Base-by-base conservation (phyloP, 768 basidiomycete species). In the Macrolepiota albuminosa region DNA sequence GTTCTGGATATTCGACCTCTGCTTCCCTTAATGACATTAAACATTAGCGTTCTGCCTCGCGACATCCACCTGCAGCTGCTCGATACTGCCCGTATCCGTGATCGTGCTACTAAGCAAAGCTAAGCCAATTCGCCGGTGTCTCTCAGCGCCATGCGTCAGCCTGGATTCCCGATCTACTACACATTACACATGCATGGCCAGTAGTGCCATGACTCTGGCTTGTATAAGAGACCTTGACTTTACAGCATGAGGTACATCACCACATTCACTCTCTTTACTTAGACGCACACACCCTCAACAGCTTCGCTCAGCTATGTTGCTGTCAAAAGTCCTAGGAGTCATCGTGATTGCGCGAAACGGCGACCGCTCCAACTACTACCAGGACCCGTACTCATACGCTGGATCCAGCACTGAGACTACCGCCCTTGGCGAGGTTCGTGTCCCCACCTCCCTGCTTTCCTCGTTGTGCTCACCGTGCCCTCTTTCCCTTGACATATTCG, bases 261-360 rank as follows among this genome's bases (percentile, higher is more conserved):
- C 46, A 10, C 7, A 10, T 24, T 26, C 4, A 18, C 11, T 56
- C 46, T 29, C 9, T 24, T 48, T 57, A 62, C 48, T 21, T 31
- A 43, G 6, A 49, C 31, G 9, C 16, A 48, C 29, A 48, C 26
- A 33, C 21, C 21, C 13, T 52, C 10, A 24, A 24, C 18, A 26
- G n/a, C 3, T 18, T 60, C 60, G 57, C 29, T 47, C 56, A 58
- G 34, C 50, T 36, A 78, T 80, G 77, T 70, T 74, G 70, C 69
- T 81, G 64, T 82, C 81, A 62, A 77, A 86, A 74, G 86, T 91
- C 60, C 85, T 87, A 67, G 90, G 90, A 75, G 88, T 86, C 68
- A 81, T 92, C 66, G 78, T 91, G 71, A 77, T 92, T 68, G 85
- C 86, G 60, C 86, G 90, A 70, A 91, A 91, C 70, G 90, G 90